Evolutionary conservation across 2,329 filamentous ascomycete species (phyloP).

Genomic region (Epichloe festucae): DNA sequence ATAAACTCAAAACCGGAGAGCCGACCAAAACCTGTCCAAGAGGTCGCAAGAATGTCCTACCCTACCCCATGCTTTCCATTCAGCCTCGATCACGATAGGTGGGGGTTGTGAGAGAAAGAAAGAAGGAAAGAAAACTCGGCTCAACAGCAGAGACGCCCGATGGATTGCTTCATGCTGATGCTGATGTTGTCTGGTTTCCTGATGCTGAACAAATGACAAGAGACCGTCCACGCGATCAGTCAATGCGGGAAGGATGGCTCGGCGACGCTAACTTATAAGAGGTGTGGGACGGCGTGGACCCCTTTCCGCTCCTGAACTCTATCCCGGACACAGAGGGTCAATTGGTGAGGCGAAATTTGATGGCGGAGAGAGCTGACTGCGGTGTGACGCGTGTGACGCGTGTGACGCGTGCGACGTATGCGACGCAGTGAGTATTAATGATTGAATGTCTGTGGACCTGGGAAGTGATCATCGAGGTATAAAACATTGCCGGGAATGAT

Average conservation of each 20-base stretch:
- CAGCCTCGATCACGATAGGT: not conserved
- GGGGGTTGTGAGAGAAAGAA: not conserved
- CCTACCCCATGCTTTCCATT: not conserved
- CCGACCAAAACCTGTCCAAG: not conserved
- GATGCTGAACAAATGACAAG: not conserved
- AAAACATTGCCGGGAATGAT: conserved; percentile 1
- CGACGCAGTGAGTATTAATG: not conserved
- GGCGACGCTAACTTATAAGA: not conserved
- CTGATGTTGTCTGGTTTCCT: not conserved
- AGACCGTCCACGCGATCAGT: not conserved
- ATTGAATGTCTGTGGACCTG: not conserved
- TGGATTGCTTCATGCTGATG: not conserved
- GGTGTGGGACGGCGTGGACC: conserved; percentile 1
- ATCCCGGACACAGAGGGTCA: not conserved
- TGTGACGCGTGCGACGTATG: not conserved
- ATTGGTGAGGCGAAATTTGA: not conserved
- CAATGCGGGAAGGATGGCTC: not conserved
- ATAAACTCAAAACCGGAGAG: not conserved
- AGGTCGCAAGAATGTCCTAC: not conserved
- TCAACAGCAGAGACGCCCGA: not conserved
- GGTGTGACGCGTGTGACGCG: not conserved
- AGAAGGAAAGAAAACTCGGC: not conserved
- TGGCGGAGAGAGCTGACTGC: not conserved
- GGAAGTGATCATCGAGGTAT: not conserved
- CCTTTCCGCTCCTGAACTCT: not conserved